Percentiles rank a stretch among this genome's conserved stretches.
Conservation (phyloP, 2,329 filamentous ascomycete species). For the Sclerotinia borealis region DNA sequence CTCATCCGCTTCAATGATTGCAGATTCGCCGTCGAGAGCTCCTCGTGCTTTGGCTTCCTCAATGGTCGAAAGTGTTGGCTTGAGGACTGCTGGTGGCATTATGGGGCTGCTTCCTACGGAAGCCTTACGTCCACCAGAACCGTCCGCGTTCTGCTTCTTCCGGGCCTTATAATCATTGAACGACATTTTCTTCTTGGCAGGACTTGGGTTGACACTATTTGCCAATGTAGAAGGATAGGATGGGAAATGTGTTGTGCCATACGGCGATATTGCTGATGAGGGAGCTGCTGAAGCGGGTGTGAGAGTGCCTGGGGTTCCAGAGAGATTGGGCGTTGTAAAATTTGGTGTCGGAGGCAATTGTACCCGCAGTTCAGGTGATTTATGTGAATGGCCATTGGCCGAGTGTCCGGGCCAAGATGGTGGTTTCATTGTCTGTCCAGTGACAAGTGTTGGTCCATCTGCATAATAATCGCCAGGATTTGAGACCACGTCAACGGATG, state of each 20-base stretch:
- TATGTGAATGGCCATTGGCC: constrained; percentile 12
- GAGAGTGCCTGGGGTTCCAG: constrained; percentile 30
- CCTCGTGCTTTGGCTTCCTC: constrained; percentile 39
- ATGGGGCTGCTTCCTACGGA: constrained; percentile 31
- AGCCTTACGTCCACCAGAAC: constrained; percentile 18
- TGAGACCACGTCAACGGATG: constrained; percentile 22
- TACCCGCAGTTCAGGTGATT: constrained; percentile 34
- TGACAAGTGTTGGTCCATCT: constrained; percentile 24
- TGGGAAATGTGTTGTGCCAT: constrained; percentile 38
- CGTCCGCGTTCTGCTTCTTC: constrained; percentile 34
- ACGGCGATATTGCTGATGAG: constrained; percentile 45
- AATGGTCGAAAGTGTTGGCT: constrained; percentile 34
- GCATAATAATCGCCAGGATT: constrained; percentile 24
- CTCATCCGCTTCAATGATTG: constrained; percentile 35
- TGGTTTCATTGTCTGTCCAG: constrained; percentile 27
- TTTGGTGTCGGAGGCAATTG: constrained; percentile 51
- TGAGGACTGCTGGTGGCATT: constrained; percentile 33
- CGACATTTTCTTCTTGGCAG: constrained; percentile 57
- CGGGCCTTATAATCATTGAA: constrained; percentile 59
- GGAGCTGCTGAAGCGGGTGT: constrained; percentile 44
- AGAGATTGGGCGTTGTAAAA: constrained; percentile 37
- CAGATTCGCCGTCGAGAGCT: constrained; percentile 27
- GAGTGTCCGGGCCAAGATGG: constrained; percentile 28
- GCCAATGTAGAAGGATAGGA: constrained; percentile 39
- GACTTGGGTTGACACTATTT: constrained; percentile 45